Conservation (phyloP, 129 eudicot genomes). For the Mikania micrantha region DNA sequence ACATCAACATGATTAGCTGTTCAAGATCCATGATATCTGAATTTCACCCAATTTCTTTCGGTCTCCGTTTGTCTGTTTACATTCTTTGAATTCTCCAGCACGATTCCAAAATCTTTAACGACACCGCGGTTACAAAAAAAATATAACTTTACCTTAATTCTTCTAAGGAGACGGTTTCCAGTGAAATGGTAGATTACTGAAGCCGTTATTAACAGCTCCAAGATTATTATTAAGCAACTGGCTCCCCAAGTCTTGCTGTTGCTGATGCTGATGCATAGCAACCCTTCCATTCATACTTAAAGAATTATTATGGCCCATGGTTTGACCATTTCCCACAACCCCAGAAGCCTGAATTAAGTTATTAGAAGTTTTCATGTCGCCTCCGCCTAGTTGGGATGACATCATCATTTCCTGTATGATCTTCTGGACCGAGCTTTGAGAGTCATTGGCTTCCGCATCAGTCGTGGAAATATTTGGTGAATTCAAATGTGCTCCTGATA, state of each 20-base stretch:
- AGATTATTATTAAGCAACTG: slow-evolving; percentile 7
- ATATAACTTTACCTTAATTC: background rate
- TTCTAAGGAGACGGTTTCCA: slow-evolving; percentile 14
- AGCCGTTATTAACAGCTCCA: slow-evolving; percentile 28
- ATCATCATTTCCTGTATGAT: slow-evolving; percentile 88
- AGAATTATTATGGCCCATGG: slow-evolving; percentile 44
- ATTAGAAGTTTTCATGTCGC: slow-evolving; percentile 15
- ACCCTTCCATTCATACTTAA: slow-evolving; percentile 15
- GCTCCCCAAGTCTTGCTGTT: slow-evolving; percentile 1
- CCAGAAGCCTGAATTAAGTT: slow-evolving; percentile 36
- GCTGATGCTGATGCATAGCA: slow-evolving; percentile 1
- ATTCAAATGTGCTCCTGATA: slow-evolving; percentile 43
- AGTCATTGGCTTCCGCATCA: slow-evolving; percentile 55
- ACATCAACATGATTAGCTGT: slow-evolving; percentile 17
- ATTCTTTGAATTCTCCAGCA: slow-evolving; percentile 15
- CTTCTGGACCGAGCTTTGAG: slow-evolving; percentile 94
- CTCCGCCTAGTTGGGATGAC: slow-evolving; percentile 66
- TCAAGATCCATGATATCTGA: background rate
- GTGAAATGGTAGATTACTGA: slow-evolving; percentile 24
- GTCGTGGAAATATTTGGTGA: slow-evolving; percentile 54
- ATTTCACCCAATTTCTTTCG: background rate
- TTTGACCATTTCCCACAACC: slow-evolving; percentile 47
- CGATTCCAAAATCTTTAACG: slow-evolving; percentile 6
- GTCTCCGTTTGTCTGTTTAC: slow-evolving; percentile 4
- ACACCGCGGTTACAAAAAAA: slow-evolving; percentile 1